A percentile compares a stretch with the other conserved stretches of the same genome.
These are phyloP conservation scores for Skeletonema costatum DNA, from an alignment of 108 stramenopile species.

Conservation along the genomic window DNA sequence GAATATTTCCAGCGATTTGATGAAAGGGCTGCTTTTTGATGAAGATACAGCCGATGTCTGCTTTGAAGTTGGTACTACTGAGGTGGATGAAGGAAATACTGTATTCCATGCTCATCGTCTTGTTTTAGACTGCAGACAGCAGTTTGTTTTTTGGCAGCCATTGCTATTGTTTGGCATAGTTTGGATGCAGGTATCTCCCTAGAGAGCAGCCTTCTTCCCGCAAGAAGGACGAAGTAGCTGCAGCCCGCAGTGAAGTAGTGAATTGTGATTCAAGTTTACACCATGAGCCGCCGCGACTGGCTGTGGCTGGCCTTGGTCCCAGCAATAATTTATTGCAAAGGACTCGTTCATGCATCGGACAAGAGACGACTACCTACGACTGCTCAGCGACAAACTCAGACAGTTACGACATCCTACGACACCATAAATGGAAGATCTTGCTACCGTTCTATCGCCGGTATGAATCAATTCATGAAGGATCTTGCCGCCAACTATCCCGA, in stretches of 20 bases:
- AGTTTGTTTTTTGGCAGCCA: too few relatives aligned
- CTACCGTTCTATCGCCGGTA: slow-evolving; percentile 28
- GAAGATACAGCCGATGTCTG: not conserved
- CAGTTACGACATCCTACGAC: slow-evolving; percentile 9
- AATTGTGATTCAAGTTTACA: too few relatives aligned
- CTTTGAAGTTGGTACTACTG: not conserved
- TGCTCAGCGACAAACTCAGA: not conserved
- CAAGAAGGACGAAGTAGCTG: too few relatives aligned
- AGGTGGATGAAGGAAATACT: not conserved
- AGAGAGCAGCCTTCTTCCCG: too few relatives aligned
- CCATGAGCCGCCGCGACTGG: not conserved
- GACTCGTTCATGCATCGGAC: not conserved
- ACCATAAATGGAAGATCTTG: slow-evolving; percentile 28
- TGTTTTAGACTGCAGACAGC: not conserved
- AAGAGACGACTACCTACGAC: not conserved
- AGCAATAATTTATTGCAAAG: too few relatives aligned
- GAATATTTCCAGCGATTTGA: not conserved
- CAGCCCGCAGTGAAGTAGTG: too few relatives aligned
- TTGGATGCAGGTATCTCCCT: too few relatives aligned
- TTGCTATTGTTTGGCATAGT: too few relatives aligned
- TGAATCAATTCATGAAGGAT: slow-evolving; percentile 28
- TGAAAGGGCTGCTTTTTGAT: not conserved
- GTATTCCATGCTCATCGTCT: not conserved
- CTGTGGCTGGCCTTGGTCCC: not conserved
- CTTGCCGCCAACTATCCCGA: slow-evolving; percentile 25